Evolutionary conservation across 768 basidiomycete genomes (phyloP), one percentile per base, ranked within the genome.

Genomic region (Pleurotus pulmonarius): DNA sequence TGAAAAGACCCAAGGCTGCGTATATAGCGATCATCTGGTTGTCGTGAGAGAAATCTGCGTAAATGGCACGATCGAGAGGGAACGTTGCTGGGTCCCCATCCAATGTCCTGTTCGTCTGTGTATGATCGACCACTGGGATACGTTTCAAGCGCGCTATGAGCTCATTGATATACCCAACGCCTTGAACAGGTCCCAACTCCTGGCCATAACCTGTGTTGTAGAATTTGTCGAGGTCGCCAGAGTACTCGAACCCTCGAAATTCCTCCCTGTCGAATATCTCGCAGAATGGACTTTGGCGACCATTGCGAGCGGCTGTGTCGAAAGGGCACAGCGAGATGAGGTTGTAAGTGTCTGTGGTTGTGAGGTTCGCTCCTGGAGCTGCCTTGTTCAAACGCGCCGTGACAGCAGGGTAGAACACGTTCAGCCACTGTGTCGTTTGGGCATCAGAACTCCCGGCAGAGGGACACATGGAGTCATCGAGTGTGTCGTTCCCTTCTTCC

Each of bases 81-180:
- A 94, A 94, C 0, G 88, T 91, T 11, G 62, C 61, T 0, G 83
- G 81, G 3, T 79, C 76, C 0, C 73, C 63, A 64, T 88, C 85
- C 25, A 94, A 77, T 0, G 91, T 93, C 8, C 69, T 69, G 69
- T 94, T 94, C 2, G 88, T 90, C 62, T 88, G 86, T 0, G 90
- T 92, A 59, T 78, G 64, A 68, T 92, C 90, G 40, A 66, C 66
- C 25, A 91, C 87, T 1, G 83, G 80, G 13, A 66, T 69, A 13
- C 76, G 76, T 0, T 86, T 90, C 43, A 96, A 77, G 9, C 94
- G 83, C 0, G 91, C 90, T 18, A 95, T 67, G n/a, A 96, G 80
- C 71, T 95, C 93, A 66, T 93, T 94, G 64, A 90, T 76, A 66
- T 90, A 96, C 5, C 93, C 94, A 3, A 94, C 86, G 29, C 92